phyloP scores from a whole-genome alignment of 1,284 basidiomycete species.

The Trametes hirsuta region DNA sequence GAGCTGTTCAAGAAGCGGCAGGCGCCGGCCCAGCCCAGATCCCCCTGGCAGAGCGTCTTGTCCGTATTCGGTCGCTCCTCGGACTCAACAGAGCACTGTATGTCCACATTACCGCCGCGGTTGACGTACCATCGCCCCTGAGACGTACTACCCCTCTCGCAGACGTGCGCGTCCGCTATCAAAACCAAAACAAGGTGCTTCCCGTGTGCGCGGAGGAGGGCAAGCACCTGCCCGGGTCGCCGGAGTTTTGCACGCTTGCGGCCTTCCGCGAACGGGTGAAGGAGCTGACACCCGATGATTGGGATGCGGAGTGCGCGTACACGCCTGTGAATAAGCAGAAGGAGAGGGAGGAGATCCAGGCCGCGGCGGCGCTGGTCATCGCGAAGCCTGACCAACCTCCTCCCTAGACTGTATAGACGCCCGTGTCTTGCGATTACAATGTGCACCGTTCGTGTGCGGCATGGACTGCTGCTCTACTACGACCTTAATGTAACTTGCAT shows the following conservation, averaged over 20 bases:
- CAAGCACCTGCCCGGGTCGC: slow-evolving; percentile 70
- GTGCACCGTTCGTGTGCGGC: too few relatives aligned
- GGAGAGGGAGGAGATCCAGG: slow-evolving; percentile 17
- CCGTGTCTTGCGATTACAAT: too few relatives aligned
- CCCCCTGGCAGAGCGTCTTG: slow-evolving; percentile 34
- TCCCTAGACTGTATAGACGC: too few relatives aligned
- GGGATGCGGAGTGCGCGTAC: slow-evolving; percentile 59
- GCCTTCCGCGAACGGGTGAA: slow-evolving; percentile 67
- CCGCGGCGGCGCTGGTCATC: slow-evolving; percentile 18
- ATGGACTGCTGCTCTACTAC: too few relatives aligned
- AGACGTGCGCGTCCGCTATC: slow-evolving; percentile 81
- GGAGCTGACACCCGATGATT: slow-evolving; percentile 67
- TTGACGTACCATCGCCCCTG: not conserved
- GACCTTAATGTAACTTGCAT: too few relatives aligned
- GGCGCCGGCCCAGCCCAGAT: slow-evolving; percentile 21
- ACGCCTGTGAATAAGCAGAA: slow-evolving; percentile 17
- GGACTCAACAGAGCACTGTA: slow-evolving; percentile 47
- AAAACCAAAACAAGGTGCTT: slow-evolving; percentile 67
- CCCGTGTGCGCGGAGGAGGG: slow-evolving; percentile 71
- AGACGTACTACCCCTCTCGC: not conserved
- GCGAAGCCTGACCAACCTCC: not conserved
- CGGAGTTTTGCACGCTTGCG: slow-evolving; percentile 76
- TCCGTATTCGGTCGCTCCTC: slow-evolving; percentile 27
- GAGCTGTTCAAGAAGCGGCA: slow-evolving; percentile 61
- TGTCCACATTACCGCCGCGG: slow-evolving; percentile 3